A percentile compares a stretch with the other conserved stretches of the same genome.
Evolutionary conservation across 2,329 filamentous ascomycete genomes (phyloP).

Genomic region (Ceratocystis variospora): DNA sequence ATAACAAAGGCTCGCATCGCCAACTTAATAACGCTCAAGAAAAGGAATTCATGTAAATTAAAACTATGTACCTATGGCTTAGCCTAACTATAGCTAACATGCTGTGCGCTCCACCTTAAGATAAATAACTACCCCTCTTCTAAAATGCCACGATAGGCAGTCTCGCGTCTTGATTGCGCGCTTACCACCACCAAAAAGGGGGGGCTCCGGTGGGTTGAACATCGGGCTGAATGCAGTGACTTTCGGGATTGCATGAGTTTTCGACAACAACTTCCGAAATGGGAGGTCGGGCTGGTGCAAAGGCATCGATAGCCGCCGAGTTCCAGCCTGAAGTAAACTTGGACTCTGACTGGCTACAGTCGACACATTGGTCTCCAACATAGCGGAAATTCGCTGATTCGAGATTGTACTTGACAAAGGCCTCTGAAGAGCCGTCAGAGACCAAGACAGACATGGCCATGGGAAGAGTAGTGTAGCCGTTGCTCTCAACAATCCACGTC

Average conservation of each 20-base stretch:
- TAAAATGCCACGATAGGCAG: not conserved
- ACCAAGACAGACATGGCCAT: constrained; percentile 7
- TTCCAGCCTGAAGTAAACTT: constrained; percentile 4
- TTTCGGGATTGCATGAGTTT: constrained; percentile 5
- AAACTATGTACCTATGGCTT: constrained; percentile 1
- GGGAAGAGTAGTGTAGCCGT: constrained; percentile 8
- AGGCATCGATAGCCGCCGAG: not conserved
- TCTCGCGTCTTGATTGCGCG: not conserved
- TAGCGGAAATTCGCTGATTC: not conserved
- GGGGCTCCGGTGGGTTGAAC: not conserved
- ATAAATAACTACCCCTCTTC: not conserved
- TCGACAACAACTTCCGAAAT: not conserved
- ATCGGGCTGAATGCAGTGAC: constrained; percentile 4
- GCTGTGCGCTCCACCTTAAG: not conserved
- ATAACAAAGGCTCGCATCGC: not conserved
- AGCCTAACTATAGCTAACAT: constrained; percentile 7
- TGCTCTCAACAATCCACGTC: constrained; percentile 1
- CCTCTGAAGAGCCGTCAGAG: constrained; percentile 9
- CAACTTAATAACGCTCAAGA: too few species aligned
- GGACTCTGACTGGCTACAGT: not conserved
- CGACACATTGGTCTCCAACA: constrained; percentile 9
- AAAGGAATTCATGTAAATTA: not conserved
- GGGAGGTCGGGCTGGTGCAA: not conserved
- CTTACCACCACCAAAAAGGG: constrained; percentile 12
- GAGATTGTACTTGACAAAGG: constrained; percentile 6